Evolutionary conservation across 345 rosid species (phyloP).

Genomic region (Lepidium sativum): DNA sequence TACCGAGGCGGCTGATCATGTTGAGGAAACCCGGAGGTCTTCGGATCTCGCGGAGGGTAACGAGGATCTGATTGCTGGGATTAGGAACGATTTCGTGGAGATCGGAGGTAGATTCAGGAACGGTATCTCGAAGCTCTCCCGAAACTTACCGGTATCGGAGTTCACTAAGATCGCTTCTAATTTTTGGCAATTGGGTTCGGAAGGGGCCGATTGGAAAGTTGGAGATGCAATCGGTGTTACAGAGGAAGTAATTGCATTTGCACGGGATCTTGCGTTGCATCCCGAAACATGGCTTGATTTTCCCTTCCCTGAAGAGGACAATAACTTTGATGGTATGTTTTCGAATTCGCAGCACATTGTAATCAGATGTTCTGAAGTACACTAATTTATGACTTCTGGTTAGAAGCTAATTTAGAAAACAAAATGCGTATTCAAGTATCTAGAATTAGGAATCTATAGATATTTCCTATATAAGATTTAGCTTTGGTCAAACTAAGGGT

Average conservation of each 20-base stretch:
- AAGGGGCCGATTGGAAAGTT: constrained; percentile 26
- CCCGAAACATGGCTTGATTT: constrained; percentile 98
- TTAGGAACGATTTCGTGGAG: constrained; percentile 31
- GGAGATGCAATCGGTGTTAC: constrained; percentile 55
- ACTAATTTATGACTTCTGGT: not conserved
- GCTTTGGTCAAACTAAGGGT: not conserved
- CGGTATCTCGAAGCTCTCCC: constrained; percentile 66
- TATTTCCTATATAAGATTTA: not conserved
- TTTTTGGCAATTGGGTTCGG: constrained; percentile 39
- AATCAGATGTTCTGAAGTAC: not conserved
- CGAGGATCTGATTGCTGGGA: constrained; percentile 28
- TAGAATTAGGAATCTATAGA: not conserved
- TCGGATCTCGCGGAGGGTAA: constrained; percentile 19
- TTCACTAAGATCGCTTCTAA: constrained; percentile 41
- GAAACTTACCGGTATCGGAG: constrained; percentile 40
- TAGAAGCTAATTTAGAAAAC: not conserved
- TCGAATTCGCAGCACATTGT: not conserved
- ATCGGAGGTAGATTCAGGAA: constrained; percentile 43
- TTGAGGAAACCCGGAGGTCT: constrained; percentile 27
- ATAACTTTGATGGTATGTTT: constrained; percentile 57
- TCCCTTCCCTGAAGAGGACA: constrained; percentile 78
- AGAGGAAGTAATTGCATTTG: constrained; percentile 81
- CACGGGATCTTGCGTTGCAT: constrained; percentile 77
- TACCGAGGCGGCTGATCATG: constrained; percentile 20
- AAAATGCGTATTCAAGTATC: not conserved